Base-by-base conservation (phyloP, 331 rosid species). In the Quercus lobata region DNA sequence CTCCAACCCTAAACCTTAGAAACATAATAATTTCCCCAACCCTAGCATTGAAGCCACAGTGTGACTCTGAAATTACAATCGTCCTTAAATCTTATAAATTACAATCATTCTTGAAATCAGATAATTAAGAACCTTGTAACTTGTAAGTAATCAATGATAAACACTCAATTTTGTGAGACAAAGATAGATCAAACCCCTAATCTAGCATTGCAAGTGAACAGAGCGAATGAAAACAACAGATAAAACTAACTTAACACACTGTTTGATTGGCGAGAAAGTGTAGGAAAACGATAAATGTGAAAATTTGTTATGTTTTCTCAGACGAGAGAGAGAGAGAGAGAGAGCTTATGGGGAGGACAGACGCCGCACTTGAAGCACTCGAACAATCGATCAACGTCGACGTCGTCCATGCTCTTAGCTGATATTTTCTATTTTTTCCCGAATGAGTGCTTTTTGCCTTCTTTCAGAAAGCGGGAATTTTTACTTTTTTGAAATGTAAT, bases 301-400 rank as follows among this genome's bases (percentile, higher is more conserved):
- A 66, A 68, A 76, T 53, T 70, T 16, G 17, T 9, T 30, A 41
- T 12, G 34, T 21, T 76, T 79, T 73, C 84, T 78, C 61, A 19
- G 58, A 66, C 2, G 60, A 61, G 35, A 66, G 9, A 22, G 56
- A 75, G 18, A 55, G 46, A 37, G 46, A n/a, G n/a, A n/a, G n/a
- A 34, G 57, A 79, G 71, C 86, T 61, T 94, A 94, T 97, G 61
- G 12, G 98, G 97, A 77, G 97, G 92, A 25, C 94, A 85, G 86
- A 92, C 69, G 66, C 98, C 97, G 77, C 97, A 94, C 81, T 91
- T 94, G 90, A 94, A 94, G 87, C 90, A 87, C 65, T 89, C 90
- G 62, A 91, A 94, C 80, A 92, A 88, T 18, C 98, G 91, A 92
- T 94, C 97, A 61, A 92, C 97, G 0, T 27, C 3, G 29, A 27